A percentile compares a stretch with the other conserved stretches of the same genome.
phyloP scores from a whole-genome alignment of 495 filamentous ascomycete species.

The Zalerion maritima region DNA sequence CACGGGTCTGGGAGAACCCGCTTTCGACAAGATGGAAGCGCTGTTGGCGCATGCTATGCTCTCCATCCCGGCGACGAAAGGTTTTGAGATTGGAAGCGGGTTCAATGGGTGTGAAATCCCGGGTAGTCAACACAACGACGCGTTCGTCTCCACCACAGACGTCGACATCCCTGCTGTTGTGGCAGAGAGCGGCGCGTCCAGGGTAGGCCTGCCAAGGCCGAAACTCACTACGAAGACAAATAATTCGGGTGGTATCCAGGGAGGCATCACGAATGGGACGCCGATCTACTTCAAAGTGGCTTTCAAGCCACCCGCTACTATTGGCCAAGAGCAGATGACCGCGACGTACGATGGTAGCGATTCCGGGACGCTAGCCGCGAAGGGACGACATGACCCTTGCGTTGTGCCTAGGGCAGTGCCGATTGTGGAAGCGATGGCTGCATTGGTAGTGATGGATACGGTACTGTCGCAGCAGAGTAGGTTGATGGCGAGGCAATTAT shows the following conservation, averaged over 20 bases:
- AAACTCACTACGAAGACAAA: conserved; percentile 82
- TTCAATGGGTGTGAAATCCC: conserved; percentile 80
- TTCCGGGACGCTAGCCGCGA: conserved; percentile 73
- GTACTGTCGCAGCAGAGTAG: conserved; percentile 73
- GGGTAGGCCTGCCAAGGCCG: conserved; percentile 22
- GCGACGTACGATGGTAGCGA: conserved; percentile 56
- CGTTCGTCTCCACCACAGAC: conserved; percentile 49
- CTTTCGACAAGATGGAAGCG: conserved; percentile 93
- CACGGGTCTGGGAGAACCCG: conserved; percentile 79
- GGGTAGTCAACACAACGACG: conserved; percentile 86
- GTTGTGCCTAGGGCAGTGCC: conserved; percentile 89
- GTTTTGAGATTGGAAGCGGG: conserved; percentile 91
- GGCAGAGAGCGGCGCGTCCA: conserved; percentile 20
- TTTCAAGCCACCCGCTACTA: conserved; percentile 94
- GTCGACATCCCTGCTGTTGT: conserved; percentile 15
- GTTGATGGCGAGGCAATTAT: conserved; percentile 34
- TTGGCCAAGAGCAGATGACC: conserved; percentile 81
- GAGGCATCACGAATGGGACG: conserved; percentile 90
- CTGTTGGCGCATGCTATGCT: conserved; percentile 93
- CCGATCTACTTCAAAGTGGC: conserved; percentile 89
- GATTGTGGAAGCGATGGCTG: conserved; percentile 94
- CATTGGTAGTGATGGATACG: conserved; percentile 84
- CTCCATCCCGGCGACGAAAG: conserved; percentile 91
- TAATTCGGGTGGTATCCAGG: conserved; percentile 92
- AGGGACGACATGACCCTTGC: conserved; percentile 92